Evolutionary conservation across 148 eudicot genomes (phyloP).

Genomic region (Persicaria maculosa): DNA sequence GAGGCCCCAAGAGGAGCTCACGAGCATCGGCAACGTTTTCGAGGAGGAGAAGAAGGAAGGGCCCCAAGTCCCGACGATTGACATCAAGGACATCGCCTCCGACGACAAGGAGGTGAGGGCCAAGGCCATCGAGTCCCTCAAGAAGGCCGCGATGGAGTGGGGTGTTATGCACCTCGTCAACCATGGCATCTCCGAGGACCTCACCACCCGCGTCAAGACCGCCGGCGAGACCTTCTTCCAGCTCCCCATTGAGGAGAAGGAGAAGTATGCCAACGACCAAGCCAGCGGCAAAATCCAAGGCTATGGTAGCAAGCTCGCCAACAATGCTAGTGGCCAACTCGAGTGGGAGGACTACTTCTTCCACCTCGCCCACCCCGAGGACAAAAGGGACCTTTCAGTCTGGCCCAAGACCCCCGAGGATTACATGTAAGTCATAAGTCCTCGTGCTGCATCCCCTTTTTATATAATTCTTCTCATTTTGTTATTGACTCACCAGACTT

Average conservation of each 20-base stretch:
- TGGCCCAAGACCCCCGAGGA: slow-evolving; percentile 78
- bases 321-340: slow-evolving; percentile 67
- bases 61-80: slow-evolving; percentile 69
- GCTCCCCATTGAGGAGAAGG: slow-evolving; percentile 77
- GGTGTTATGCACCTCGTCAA: slow-evolving; percentile 88
- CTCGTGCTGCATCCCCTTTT: too few species aligned
- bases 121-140: slow-evolving; percentile 43
- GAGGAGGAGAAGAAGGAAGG: slow-evolving; percentile 69
- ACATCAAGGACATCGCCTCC: slow-evolving; percentile 45
- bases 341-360: slow-evolving; percentile 97
- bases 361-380: slow-evolving; percentile 67
- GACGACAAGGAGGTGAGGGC: slow-evolving; percentile 43
- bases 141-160: slow-evolving; percentile 73
- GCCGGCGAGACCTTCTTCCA: slow-evolving; percentile 68
- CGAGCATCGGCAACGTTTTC: slow-evolving; percentile 54
- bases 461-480: neutral
- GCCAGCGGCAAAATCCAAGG: slow-evolving; percentile 81
- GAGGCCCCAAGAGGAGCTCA: slow-evolving; percentile 64
- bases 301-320: slow-evolving; percentile 88
- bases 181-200: slow-evolving; percentile 66
- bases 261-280: slow-evolving; percentile 83
- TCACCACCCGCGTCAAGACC: slow-evolving; percentile 47
- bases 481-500: neutral
- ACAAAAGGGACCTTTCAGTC: slow-evolving; percentile 57
- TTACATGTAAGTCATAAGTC: slow-evolving; percentile 52